phyloP scores from a whole-genome alignment of 192 early-diverging fungal species.

The Chytriomyces hyalinus region DNA sequence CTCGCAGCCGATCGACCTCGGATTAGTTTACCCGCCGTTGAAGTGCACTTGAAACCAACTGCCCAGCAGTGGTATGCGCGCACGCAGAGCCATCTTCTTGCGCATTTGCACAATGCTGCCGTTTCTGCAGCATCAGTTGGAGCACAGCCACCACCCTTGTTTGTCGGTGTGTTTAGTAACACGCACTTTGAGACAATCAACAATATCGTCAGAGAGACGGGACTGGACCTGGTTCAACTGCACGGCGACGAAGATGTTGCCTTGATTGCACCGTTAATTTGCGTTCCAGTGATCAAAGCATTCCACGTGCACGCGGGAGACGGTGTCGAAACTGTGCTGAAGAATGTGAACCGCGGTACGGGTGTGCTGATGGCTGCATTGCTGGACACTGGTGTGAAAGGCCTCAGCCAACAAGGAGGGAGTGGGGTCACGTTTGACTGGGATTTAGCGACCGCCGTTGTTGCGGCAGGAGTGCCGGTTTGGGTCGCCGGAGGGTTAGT shows the following conservation, averaged over 20 bases:
- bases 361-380: constrained; percentile 37
- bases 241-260: constrained; percentile 81
- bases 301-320: constrained; percentile 76
- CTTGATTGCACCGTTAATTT: constrained; percentile 66
- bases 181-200: constrained; percentile 80
- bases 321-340: constrained; percentile 42
- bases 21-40: not conserved
- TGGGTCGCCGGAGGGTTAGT: constrained; percentile 90
- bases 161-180: constrained; percentile 95
- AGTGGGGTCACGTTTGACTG: constrained; percentile 86
- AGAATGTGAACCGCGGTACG: constrained; percentile 9
- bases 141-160: constrained; percentile 62
- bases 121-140: not conserved
- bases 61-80: constrained; percentile 22
- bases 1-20: not conserved
- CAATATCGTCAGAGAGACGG: constrained; percentile 60
- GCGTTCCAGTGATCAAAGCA: constrained; percentile 87
- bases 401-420: constrained; percentile 75
- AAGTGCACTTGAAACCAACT: not conserved
- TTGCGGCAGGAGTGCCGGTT: constrained; percentile 67
- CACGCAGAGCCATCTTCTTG: not conserved
- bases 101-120: not conserved
- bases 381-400: constrained; percentile 59
- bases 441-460: constrained; percentile 68
- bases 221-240: constrained; percentile 92